Evolutionary conservation across 2,329 filamentous ascomycete species (phyloP).

Genomic region (Aaosphaeria arxii): DNA sequence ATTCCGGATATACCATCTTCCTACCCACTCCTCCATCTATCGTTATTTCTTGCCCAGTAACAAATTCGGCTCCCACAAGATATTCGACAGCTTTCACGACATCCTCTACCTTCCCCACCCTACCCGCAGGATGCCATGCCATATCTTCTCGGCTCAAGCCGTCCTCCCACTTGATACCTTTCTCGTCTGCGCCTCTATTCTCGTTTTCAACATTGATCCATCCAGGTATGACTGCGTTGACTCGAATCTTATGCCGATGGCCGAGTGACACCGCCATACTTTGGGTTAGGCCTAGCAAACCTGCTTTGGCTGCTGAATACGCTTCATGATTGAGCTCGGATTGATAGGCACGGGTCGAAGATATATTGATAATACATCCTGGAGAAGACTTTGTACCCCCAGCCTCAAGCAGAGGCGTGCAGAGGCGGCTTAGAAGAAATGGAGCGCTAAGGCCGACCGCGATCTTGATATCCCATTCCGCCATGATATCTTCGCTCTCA

Average conservation of each 20-base stretch:
- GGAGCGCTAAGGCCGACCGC: constrained; percentile 33
- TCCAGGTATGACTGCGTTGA: constrained; percentile 50
- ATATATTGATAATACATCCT: constrained; percentile 45
- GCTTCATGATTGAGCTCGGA: constrained; percentile 50
- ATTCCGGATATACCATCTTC: constrained; percentile 42
- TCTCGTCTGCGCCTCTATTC: constrained; percentile 40
- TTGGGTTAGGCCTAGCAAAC: constrained; percentile 50
- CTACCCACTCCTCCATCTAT: constrained; percentile 47
- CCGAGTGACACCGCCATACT: constrained; percentile 48
- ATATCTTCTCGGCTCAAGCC: constrained; percentile 46
- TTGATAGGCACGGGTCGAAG: constrained; percentile 50
- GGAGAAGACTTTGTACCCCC: constrained; percentile 17
- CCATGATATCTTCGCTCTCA: constrained; percentile 24
- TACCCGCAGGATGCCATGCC: constrained; percentile 49
- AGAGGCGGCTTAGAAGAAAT: constrained; percentile 29
- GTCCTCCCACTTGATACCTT: constrained; percentile 44
- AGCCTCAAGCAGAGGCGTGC: constrained; percentile 24
- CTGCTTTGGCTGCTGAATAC: constrained; percentile 51
- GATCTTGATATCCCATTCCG: constrained; percentile 33
- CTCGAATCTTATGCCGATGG: constrained; percentile 42
- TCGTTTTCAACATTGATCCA: constrained; percentile 53
- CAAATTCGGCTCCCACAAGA: constrained; percentile 38
- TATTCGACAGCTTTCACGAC: constrained; percentile 41
- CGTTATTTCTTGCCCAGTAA: constrained; percentile 46
- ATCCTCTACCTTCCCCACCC: constrained; percentile 52